Evolutionary conservation across 441 rosid species (phyloP).

Genomic region (Erodium chrysanthum): DNA sequence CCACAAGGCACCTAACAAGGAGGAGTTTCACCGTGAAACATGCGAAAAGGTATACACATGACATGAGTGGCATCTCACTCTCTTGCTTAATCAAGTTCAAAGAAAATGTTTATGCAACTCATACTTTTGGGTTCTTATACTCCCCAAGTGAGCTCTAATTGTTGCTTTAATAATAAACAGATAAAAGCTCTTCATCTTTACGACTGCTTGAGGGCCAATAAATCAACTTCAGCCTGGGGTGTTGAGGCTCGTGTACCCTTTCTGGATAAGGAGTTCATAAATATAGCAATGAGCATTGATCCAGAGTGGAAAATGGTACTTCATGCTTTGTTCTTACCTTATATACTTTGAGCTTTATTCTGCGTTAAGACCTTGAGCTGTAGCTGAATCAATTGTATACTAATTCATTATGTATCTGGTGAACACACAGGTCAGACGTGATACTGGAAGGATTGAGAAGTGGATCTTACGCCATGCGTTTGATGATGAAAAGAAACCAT

Average conservation of each 20-base stretch:
- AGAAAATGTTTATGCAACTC: not conserved
- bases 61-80: constrained; percentile 6
- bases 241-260: constrained; percentile 99
- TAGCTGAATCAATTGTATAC: not conserved
- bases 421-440: constrained; percentile 45
- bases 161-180: constrained; percentile 32
- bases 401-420: constrained; percentile 3
- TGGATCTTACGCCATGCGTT: constrained; percentile 75
- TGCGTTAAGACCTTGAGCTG: not conserved
- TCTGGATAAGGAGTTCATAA: constrained; percentile 73
- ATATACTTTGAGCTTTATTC: constrained; percentile 1
- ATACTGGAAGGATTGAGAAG: constrained; percentile 73
- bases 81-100: not conserved
- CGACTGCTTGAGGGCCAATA: constrained; percentile 98
- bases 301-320: constrained; percentile 97
- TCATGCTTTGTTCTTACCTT: not conserved
- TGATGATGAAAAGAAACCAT: constrained; percentile 64
- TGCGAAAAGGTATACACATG: constrained; percentile 62
- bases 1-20: constrained; percentile 97
- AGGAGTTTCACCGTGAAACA: constrained; percentile 87
- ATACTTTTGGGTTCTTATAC: constrained; percentile 5
- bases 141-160: constrained; percentile 18
- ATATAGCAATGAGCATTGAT: constrained; percentile 75
- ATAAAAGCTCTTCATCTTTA: constrained; percentile 91
- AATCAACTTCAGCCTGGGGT: constrained; percentile 98